Percentiles rank a stretch among this genome's conserved stretches.
phyloP scores from a whole-genome alignment of 176 grass and related monocot species.

The Oryza punctata region DNA sequence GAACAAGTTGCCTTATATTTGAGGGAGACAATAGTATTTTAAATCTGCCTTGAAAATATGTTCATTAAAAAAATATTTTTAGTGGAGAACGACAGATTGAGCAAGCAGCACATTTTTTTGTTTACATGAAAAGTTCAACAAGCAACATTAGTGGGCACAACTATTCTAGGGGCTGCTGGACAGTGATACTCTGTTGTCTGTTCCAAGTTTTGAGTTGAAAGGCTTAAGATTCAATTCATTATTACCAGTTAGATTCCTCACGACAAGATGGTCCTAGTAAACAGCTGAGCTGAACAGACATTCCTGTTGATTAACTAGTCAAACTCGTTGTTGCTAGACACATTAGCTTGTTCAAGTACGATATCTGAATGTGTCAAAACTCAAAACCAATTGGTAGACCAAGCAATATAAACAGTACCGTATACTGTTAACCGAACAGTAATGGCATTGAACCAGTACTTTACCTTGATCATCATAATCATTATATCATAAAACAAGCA shows the following conservation, averaged over 20 bases:
- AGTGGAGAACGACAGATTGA: neutral
- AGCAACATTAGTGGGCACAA: neutral
- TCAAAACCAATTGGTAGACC: neutral
- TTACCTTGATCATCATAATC: neutral
- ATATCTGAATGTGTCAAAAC: neutral
- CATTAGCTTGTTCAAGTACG: neutral
- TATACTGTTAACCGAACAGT: neutral
- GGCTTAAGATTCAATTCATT: neutral
- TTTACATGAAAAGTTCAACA: neutral
- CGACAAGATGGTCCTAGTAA: neutral
- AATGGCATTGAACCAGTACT: neutral
- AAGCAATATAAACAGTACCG: neutral
- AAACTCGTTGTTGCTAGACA: neutral
- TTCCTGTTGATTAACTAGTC: neutral
- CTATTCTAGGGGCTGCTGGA: neutral
- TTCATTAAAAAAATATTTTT: neutral
- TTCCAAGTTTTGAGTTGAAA: neutral
- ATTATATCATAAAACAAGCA: neutral
- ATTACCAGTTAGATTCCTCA: neutral
- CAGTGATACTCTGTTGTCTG: neutral
- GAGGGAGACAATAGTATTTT: neutral
- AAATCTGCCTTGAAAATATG: neutral
- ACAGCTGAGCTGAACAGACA: neutral
- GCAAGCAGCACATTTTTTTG: neutral
- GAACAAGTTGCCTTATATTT: neutral